phyloP scores from a whole-genome alignment of 2,329 filamentous ascomycete species.

The Penicillium palitans region DNA sequence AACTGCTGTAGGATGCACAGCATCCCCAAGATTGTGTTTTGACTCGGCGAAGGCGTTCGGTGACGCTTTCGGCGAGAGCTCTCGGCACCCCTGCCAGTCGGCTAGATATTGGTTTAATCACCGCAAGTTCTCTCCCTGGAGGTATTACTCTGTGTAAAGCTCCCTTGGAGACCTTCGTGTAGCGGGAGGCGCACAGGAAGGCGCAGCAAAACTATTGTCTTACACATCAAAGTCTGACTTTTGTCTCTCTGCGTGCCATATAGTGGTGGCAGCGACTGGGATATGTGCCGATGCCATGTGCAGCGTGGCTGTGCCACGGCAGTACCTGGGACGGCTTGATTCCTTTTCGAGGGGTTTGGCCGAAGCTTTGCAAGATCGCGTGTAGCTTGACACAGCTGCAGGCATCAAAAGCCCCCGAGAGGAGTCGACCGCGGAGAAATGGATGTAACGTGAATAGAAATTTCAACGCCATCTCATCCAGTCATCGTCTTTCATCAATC shows the following conservation, averaged over 20 bases:
- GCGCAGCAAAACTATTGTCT: not conserved
- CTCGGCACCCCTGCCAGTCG: not conserved
- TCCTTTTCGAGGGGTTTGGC: not conserved
- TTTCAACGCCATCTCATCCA: not conserved
- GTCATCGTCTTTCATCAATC: conserved; percentile 15
- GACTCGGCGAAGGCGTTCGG: not conserved
- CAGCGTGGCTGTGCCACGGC: conserved; percentile 7
- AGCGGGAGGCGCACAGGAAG: not conserved
- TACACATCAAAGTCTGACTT: conserved; percentile 1
- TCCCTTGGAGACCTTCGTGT: not conserved
- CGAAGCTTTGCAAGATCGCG: not conserved
- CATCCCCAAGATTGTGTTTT: not conserved
- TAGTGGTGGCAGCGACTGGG: not conserved
- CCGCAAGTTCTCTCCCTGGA: not conserved
- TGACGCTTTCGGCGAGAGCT: not conserved
- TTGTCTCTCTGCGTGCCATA: not conserved
- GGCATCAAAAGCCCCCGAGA: not conserved
- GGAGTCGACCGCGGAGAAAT: not conserved
- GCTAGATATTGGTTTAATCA: not conserved
- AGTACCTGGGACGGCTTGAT: not conserved
- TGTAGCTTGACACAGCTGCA: not conserved
- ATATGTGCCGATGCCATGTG: conserved; percentile 9
- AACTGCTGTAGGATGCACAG: not conserved
- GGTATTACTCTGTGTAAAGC: not conserved
- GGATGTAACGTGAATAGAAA: not conserved